Conservation (phyloP, 164 flowering plant species). For the Aristolochia contorta region DNA sequence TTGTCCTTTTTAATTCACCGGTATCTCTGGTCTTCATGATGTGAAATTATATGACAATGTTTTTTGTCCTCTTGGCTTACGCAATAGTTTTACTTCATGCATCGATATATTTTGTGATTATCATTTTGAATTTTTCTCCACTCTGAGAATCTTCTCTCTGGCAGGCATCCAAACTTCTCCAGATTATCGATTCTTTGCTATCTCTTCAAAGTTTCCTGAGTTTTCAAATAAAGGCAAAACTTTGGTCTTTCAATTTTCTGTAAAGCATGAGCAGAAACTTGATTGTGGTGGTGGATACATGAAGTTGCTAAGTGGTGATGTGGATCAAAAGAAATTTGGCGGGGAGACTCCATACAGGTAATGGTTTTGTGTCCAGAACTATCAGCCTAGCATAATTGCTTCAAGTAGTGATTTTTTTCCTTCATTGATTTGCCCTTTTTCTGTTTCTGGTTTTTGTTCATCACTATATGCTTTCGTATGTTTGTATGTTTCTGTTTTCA, state of each 20-base stretch:
- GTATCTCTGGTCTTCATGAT: no score
- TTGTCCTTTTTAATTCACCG: no score
- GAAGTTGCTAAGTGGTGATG: slow-evolving; percentile 28
- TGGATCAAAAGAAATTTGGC: slow-evolving; percentile 36
- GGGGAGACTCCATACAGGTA: slow-evolving; percentile 44
- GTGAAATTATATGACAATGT: no score
- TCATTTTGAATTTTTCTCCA: neutral
- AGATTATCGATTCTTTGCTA: slow-evolving; percentile 23
- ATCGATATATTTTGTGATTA: neutral
- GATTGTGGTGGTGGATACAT: slow-evolving; percentile 44
- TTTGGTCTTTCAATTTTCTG: slow-evolving; percentile 31
- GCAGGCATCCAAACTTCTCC: slow-evolving; percentile 27
- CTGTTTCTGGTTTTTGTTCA: neutral
- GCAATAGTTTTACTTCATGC: no score
- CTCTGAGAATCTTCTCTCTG: neutral
- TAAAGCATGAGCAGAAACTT: slow-evolving; percentile 33
- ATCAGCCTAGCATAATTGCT: neutral
- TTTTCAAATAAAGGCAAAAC: slow-evolving; percentile 32
- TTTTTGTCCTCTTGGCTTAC: no score
- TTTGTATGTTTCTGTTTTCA: no score
- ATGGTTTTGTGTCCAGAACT: neutral
- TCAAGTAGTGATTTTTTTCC: neutral
- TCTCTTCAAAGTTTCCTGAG: slow-evolving; percentile 30
- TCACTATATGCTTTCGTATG: no score
- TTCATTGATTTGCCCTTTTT: no score